A percentile compares a stretch with the other conserved stretches of the same genome.
Conservation (phyloP, 108 stramenopile species). For the Nannochloropsis salina region DNA sequence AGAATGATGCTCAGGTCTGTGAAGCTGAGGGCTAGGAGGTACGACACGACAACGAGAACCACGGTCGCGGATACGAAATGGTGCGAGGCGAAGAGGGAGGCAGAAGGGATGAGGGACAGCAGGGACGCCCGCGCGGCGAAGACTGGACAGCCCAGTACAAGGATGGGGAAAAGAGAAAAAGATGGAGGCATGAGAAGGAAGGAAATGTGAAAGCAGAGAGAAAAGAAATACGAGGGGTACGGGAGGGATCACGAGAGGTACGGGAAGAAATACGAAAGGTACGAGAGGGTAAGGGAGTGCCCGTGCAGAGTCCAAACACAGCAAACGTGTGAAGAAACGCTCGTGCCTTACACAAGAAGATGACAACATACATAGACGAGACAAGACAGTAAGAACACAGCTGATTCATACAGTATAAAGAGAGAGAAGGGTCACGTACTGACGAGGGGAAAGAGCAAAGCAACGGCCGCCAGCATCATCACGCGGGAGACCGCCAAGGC, state of each 20-base stretch:
- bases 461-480: background rate
- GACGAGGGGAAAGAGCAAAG: background rate
- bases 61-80: background rate
- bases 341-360: too few relatives aligned
- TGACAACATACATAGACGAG: too few relatives aligned
- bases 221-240: background rate
- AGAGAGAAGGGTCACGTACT: background rate
- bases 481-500: background rate
- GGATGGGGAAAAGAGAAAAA: background rate
- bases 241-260: background rate
- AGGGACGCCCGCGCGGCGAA: background rate
- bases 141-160: background rate
- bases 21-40: background rate
- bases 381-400: too few relatives aligned
- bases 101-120: background rate
- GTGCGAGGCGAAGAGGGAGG: background rate
- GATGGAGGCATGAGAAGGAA: background rate
- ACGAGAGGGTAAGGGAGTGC: too few relatives aligned
- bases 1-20: background rate
- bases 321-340: too few relatives aligned
- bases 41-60: background rate
- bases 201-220: background rate
- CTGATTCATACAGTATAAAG: too few relatives aligned
- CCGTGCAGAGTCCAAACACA: too few relatives aligned
- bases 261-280: background rate